Evolutionary conservation across 78 protist species (phyloP), one percentile per base, ranked within the genome.

Genomic region (Cavenderia fasciculata): DNA sequence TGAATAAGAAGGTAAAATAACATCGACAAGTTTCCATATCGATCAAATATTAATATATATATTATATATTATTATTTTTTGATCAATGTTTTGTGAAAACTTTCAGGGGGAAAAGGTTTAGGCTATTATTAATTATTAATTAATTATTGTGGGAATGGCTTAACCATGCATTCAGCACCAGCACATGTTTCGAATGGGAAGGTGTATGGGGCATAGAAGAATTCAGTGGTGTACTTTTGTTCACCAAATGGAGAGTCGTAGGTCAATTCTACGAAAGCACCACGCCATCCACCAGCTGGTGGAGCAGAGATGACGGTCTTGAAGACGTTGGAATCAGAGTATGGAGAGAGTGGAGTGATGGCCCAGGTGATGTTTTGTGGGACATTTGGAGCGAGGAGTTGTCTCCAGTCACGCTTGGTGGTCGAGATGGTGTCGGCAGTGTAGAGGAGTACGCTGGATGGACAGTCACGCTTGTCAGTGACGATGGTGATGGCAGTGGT

Each of bases 381-480:
- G 2, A 34, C 12, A n/a, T 36, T 46, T 16, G 36, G 36, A 29
- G 66, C 34, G 10, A 65, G 36, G 47, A 23, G 41, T 43, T 47
- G 14, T 40, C 88, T 47, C 56, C 54, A 79, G 54, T 79, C 88
- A 49, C 88, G 70, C 54, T 66, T 62, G 36, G 43, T 51, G 27
- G 18, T 23, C 34, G 88, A 66, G 2, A 57, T 19, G 1, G 66
- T 66, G 2, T 34, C 21, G 5, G 71, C 76, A 8, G 69, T n/a
- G n/a, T 43, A 79, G 29, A 79, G 14, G 10, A 52, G 11, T 27
- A 79, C 68, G 5, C 23, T 33, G 2, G 51, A 8, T 18, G 59
- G 68, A 10, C 3, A 23, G 21, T 61, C 73, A 10, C 66, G 19
- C 18, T 18, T 25, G 10, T n/a, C 21, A 12, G 49, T n/a, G 16